Percentiles rank a stretch among this genome's conserved stretches.
Conservation (phyloP, 192 early-diverging fungal genomes). For the Podila epigama region DNA sequence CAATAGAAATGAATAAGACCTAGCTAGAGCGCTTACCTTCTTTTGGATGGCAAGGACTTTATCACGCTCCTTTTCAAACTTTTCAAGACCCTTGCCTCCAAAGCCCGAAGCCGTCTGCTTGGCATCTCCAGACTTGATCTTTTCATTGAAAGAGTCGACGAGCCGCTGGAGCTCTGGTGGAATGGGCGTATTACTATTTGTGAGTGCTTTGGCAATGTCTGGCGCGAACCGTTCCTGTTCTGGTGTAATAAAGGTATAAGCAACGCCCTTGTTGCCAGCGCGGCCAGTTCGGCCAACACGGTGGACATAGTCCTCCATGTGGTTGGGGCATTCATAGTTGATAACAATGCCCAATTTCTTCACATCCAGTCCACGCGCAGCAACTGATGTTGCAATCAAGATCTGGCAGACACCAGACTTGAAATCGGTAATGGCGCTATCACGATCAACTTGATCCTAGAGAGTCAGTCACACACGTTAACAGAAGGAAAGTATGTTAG, state of each 20-base stretch:
- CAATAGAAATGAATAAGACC: too few relatives aligned
- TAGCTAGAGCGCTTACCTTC: constrained; percentile 57
- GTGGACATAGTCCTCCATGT: constrained; percentile 99
- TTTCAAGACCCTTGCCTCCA: constrained; percentile 96
- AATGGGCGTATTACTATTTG: constrained; percentile 74
- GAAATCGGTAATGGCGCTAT: constrained; percentile 93
- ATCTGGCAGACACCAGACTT: constrained; percentile 90
- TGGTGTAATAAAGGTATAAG: constrained; percentile 95
- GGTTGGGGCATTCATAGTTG: constrained; percentile 97
- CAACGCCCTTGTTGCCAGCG: constrained; percentile 97
- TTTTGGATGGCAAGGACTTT: constrained; percentile 91
- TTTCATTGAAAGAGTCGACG: constrained; percentile 80
- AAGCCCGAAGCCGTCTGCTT: constrained; percentile 81
- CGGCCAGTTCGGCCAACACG: constrained; percentile 97
- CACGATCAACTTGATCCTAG: constrained; percentile 84
- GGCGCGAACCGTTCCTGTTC: constrained; percentile 94
- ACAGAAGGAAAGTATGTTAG: too few relatives aligned
- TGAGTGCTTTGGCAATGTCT: constrained; percentile 90
- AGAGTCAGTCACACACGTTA: too few relatives aligned
- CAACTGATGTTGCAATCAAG: constrained; percentile 96
- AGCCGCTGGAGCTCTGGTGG: constrained; percentile 81
- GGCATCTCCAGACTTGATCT: constrained; percentile 80
- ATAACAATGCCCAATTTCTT: constrained; percentile 92
- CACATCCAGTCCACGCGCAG: constrained; percentile 95
- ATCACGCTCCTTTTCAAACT: constrained; percentile 91